Conservation (phyloP, 768 basidiomycete genomes). For the Kwoniella sp. region DNA sequence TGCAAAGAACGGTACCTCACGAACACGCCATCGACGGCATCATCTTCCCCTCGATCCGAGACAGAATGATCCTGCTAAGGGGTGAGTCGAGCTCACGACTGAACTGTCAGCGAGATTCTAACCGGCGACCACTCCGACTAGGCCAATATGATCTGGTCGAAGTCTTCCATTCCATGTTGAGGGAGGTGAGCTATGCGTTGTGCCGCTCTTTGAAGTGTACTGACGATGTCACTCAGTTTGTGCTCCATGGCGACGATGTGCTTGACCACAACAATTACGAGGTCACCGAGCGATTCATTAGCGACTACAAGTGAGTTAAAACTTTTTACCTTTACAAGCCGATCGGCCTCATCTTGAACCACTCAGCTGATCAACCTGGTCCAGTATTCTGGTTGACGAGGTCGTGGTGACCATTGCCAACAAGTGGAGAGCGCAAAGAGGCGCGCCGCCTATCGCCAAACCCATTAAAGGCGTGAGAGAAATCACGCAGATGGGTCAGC, state of each 20-base stretch:
- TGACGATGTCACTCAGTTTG: conserved; percentile 12
- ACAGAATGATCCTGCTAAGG: conserved; percentile 82
- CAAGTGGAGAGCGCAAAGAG: conserved; percentile 81
- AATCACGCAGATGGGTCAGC: background rate
- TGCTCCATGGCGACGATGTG: conserved; percentile 84
- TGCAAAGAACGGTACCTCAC: conserved; percentile 81
- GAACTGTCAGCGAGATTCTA: too few species aligned
- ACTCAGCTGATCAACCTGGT: background rate
- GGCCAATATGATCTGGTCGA: conserved; percentile 59
- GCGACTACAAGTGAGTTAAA: conserved; percentile 74
- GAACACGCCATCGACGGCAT: conserved; percentile 89
- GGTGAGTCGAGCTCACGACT: conserved; percentile 60
- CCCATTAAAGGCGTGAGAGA: background rate
- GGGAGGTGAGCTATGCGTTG: conserved; percentile 54
- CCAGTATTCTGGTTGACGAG: conserved; percentile 73
- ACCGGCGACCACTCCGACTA: too few species aligned
- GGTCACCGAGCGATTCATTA: conserved; percentile 73
- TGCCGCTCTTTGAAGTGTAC: background rate
- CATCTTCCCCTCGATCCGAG: conserved; percentile 80
- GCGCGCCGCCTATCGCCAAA: conserved; percentile 54
- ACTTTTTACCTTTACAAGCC: too few species aligned
- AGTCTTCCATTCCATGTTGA: conserved; percentile 68
- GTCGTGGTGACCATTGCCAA: conserved; percentile 68
- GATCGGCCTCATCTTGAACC: background rate
- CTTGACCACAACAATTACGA: conserved; percentile 90